phyloP scores from a whole-genome alignment of 306 rosid genomes.

The Dryas octopetala region DNA sequence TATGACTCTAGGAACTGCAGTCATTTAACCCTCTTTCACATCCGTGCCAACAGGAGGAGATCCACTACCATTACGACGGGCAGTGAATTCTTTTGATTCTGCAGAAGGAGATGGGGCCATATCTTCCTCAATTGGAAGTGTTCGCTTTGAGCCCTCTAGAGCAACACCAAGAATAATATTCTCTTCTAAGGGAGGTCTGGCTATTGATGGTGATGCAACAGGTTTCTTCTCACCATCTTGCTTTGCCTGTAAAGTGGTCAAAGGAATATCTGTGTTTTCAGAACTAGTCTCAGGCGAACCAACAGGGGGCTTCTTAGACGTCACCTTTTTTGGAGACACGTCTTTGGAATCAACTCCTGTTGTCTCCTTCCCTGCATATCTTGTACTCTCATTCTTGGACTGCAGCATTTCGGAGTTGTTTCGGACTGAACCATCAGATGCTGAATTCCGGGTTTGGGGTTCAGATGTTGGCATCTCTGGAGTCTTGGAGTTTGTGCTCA shows the following conservation, averaged over 20 bases:
- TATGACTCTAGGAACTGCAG: slow-evolving; percentile 38
- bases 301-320: slow-evolving; percentile 35
- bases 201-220: slow-evolving; percentile 33
- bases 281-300: slow-evolving; percentile 35
- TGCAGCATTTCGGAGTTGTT: slow-evolving; percentile 44
- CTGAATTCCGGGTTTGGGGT: slow-evolving; percentile 29
- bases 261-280: slow-evolving; percentile 40
- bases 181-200: slow-evolving; percentile 66
- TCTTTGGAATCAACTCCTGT: slow-evolving; percentile 37
- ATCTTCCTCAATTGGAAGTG: slow-evolving; percentile 87
- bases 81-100: slow-evolving; percentile 65
- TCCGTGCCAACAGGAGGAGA: slow-evolving; percentile 52
- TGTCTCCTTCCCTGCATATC: slow-evolving; percentile 45
- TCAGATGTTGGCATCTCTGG: slow-evolving; percentile 43
- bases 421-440: slow-evolving; percentile 40
- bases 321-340: slow-evolving; percentile 21
- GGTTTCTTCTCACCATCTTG: slow-evolving; percentile 61
- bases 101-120: slow-evolving; percentile 33
- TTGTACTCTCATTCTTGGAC: slow-evolving; percentile 45
- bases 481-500: slow-evolving; percentile 34
- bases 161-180: slow-evolving; percentile 94
- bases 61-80: slow-evolving; percentile 49
- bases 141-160: slow-evolving; percentile 90
- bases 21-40: slow-evolving; percentile 52
- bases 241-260: slow-evolving; percentile 46